Base-by-base conservation (phyloP, 2,329 filamentous ascomycete genomes). In the Cordyceps cicadae region DNA sequence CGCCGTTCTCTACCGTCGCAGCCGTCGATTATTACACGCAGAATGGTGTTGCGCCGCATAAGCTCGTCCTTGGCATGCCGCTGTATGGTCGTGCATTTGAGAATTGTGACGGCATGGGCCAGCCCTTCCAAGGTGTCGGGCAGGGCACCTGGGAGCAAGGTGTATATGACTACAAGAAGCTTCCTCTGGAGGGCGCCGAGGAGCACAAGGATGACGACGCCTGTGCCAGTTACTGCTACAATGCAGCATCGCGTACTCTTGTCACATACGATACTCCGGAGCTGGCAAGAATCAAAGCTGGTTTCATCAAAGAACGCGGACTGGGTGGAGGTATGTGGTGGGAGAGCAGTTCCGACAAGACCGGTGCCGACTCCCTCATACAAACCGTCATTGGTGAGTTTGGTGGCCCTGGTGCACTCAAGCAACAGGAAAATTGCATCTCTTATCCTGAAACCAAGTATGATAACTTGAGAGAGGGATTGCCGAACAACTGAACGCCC, bases 251-350 rank as follows among this genome's bases (percentile, higher is more conserved):
- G 34, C 80, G 81, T 62, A 85, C 82, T 61, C 82, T 97, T 78
- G 82, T 97, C 57, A 88, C 83, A 49, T 97, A 96, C 70, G 89
- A 92, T 70, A 93, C 85, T 1, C 81, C 85, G 0, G 75, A 78
- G 3, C 84, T 92, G 71, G 87, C 86, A 3, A 77, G 78, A 65
- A 71, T 75, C 65, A 97, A 97, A 78, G 85, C 86, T 1, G 76
- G 82, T 12, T 96, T 86, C 71, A 83, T 97, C 69, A 82, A 79
- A 69, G 71, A 82, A 21, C 76, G 81, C 50, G 79, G 83, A 0
- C 80, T 97, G 0, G 92, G 92, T 1, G 93, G 93, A 19, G 90
- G 83, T n/a, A 97, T 97, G 92, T 97, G 91, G 91, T 96, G 92
- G 92, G 92, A 97, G 76, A 90, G 85, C 67, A 93, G 88, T 68